A percentile compares a stretch with the other conserved stretches of the same genome.
These are phyloP conservation scores for Umbelopsis sp. DNA, from an alignment of 192 early-diverging fungal genomes.

Conservation along the genomic window DNA sequence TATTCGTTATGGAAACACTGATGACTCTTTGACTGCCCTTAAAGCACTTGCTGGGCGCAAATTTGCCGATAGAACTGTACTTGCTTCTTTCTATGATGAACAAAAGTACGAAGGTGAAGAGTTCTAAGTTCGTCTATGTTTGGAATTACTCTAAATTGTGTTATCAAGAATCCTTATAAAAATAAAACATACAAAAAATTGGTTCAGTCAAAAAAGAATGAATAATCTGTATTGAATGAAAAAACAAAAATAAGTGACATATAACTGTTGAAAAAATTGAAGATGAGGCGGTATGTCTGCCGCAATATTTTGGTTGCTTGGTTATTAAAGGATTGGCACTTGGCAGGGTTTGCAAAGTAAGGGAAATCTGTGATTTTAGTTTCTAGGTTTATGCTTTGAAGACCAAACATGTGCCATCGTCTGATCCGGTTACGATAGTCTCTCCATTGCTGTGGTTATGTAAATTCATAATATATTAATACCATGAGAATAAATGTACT, in stretches of 20 bases:
- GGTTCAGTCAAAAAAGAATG: too few relatives aligned
- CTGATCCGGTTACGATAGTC: slow-evolving; percentile 76
- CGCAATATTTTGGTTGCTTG: too few relatives aligned
- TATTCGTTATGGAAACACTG: slow-evolving; percentile 67
- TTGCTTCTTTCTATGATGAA: slow-evolving; percentile 82
- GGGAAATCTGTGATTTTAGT: background rate
- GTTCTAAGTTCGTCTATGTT: slow-evolving; percentile 42
- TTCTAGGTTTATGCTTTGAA: slow-evolving; percentile 44
- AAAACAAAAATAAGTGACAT: too few relatives aligned
- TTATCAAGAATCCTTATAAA: background rate
- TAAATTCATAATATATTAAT: background rate
- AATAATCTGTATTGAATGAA: too few relatives aligned
- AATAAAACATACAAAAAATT: background rate
- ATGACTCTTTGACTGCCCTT: slow-evolving; percentile 68
- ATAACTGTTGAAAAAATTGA: too few relatives aligned
- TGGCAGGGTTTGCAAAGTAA: too few relatives aligned
- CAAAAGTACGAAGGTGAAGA: slow-evolving; percentile 69
- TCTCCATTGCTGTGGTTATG: slow-evolving; percentile 55
- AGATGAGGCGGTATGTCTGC: too few relatives aligned
- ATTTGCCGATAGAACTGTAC: slow-evolving; percentile 91
- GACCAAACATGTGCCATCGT: slow-evolving; percentile 81
- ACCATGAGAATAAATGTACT: background rate
- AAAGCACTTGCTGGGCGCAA: slow-evolving; percentile 87
- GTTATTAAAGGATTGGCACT: too few relatives aligned
- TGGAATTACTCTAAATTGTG: slow-evolving; percentile 4